Evolutionary conservation across 257 asterid species (phyloP).

Genomic region (Solanum medicagineum): DNA sequence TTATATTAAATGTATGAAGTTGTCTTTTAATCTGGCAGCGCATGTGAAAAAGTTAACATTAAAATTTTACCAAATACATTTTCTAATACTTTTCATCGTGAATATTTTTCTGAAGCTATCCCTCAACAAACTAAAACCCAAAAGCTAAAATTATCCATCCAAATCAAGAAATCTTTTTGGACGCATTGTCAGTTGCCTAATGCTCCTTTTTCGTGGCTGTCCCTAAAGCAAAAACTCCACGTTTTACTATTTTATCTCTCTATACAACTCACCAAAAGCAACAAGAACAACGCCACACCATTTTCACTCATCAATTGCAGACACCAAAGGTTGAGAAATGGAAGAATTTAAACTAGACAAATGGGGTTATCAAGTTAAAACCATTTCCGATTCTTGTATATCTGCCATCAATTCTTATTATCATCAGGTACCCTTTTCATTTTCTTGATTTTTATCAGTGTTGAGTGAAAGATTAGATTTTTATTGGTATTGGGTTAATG

Average conservation of each 20-base stretch:
- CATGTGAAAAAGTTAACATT: too few relatives aligned
- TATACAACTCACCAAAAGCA: background rate
- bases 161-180: background rate
- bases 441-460: background rate
- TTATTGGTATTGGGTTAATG: background rate
- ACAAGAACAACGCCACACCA: background rate
- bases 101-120: background rate
- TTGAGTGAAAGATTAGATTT: background rate
- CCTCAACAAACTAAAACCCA: background rate
- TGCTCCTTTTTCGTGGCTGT: background rate
- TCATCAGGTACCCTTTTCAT: slow-evolving; percentile 36
- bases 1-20: too few relatives aligned
- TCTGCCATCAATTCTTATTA: slow-evolving; percentile 75
- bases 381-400: slow-evolving; percentile 62
- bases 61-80: too few relatives aligned
- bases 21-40: too few relatives aligned
- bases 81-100: too few relatives aligned
- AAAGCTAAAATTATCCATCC: background rate
- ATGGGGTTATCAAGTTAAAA: slow-evolving; percentile 81
- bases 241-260: background rate
- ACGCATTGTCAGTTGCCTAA: background rate
- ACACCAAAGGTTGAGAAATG: slow-evolving; percentile 3
- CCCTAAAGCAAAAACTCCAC: background rate
- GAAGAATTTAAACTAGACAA: slow-evolving; percentile 36
- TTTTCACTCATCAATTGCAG: background rate